Conservation (phyloP, 306 rosid genomes). For the Quercus ilex region DNA sequence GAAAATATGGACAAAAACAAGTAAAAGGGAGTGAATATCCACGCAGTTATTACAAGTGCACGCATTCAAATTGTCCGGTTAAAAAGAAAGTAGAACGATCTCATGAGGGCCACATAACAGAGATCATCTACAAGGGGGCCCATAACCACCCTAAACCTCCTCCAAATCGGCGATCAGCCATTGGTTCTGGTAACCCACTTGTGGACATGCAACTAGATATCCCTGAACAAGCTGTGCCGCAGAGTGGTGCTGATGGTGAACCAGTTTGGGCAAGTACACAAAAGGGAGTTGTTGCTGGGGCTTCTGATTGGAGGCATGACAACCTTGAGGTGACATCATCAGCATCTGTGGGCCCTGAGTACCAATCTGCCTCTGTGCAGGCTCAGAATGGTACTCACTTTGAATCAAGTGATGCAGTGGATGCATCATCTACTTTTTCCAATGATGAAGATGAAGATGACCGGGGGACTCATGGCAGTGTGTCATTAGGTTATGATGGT, state of each 20-base stretch:
- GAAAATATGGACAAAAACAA: conserved; percentile 95
- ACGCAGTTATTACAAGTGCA: conserved; percentile 92
- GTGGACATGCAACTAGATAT: conserved; percentile 63
- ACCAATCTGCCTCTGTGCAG: conserved; percentile 58
- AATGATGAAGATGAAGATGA: conserved; percentile 94
- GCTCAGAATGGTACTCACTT: conserved; percentile 59
- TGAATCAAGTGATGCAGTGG: conserved; percentile 74
- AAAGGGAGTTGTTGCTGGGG: conserved; percentile 45
- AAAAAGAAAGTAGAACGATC: conserved; percentile 94
- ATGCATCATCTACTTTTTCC: conserved; percentile 83
- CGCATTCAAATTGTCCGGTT: conserved; percentile 77
- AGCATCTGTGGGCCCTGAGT: conserved; percentile 57
- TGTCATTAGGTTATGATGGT: conserved; percentile 73
- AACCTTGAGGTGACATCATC: conserved; percentile 83
- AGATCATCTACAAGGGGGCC: conserved; percentile 91
- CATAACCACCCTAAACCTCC: conserved; percentile 87
- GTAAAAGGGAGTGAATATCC: conserved; percentile 98
- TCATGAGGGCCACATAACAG: conserved; percentile 89
- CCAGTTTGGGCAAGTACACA: conserved; percentile 50
- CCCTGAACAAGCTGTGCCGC: conserved; percentile 59
- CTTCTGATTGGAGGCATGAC: conserved; percentile 65
- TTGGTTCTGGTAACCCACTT: conserved; percentile 52
- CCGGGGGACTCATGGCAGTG: conserved; percentile 85
- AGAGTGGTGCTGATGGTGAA: conserved; percentile 49
- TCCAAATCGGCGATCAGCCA: conserved; percentile 64